phyloP scores from a whole-genome alignment of 2,329 filamentous ascomycete genomes.

The Ceratocystis destructans region DNA sequence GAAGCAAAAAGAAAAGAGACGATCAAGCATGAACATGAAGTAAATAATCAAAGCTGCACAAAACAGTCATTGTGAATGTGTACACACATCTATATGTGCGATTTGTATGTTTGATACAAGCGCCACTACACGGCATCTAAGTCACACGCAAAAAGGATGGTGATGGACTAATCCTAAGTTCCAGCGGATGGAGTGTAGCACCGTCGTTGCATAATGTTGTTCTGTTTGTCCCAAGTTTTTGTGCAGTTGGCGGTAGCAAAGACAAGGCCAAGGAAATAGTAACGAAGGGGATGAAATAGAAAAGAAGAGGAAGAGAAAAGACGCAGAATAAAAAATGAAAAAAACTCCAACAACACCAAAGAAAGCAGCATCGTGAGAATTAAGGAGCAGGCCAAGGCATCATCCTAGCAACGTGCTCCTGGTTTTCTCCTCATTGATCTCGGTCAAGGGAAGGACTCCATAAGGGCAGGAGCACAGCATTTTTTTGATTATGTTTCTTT shows the following conservation, averaged over 20 bases:
- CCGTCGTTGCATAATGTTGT: neutral
- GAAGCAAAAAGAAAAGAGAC: neutral
- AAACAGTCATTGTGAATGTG: neutral
- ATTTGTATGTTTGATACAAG: neutral
- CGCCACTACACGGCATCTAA: neutral
- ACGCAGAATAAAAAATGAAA: neutral
- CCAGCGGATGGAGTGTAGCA: no score
- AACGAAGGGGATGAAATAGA: neutral
- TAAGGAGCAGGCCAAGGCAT: neutral
- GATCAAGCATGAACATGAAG: neutral
- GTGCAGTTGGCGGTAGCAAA: neutral
- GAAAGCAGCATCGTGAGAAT: neutral
- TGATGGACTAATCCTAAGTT: no score
- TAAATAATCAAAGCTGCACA: neutral
- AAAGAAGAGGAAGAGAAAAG: neutral
- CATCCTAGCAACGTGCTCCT: no score
- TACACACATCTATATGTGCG: neutral
- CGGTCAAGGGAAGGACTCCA: no score
- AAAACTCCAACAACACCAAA: conserved; percentile 6
- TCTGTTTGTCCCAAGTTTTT: neutral
- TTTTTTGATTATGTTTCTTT: neutral
- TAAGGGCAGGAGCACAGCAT: neutral
- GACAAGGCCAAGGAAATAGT: neutral
- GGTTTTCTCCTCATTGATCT: no score
- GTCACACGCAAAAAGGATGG: no score